Percentiles rank a stretch among this genome's conserved stretches.
Conservation (phyloP, 257 asterid genomes). For the Salvia rosmarinus region DNA sequence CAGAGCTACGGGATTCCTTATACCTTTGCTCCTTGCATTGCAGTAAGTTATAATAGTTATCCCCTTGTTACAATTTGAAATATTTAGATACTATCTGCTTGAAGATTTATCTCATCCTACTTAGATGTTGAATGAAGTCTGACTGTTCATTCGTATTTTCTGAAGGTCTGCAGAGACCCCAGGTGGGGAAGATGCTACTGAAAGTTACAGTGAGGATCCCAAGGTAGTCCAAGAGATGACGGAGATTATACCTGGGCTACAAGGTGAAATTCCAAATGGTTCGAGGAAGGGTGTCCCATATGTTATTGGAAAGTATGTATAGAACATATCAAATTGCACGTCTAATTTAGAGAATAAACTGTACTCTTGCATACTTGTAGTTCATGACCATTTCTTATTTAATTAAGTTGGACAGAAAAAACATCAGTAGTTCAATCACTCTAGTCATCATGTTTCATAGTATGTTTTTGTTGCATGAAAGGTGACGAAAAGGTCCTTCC, state of each 20-base stretch:
- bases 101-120: background rate
- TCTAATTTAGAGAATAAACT: slow-evolving; percentile 3
- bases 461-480: background rate
- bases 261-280: slow-evolving; percentile 80
- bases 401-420: background rate
- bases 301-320: slow-evolving; percentile 77
- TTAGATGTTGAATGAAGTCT: slow-evolving; percentile 15
- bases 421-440: slow-evolving; percentile 10
- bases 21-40: slow-evolving; percentile 91
- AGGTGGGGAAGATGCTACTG: slow-evolving; percentile 98
- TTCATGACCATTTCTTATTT: background rate
- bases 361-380: slow-evolving; percentile 18
- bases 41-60: slow-evolving; percentile 58
- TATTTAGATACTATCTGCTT: background rate
- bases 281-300: slow-evolving; percentile 75
- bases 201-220: slow-evolving; percentile 92
- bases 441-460: background rate
- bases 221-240: slow-evolving; percentile 82
- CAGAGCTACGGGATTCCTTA: slow-evolving; percentile 94
- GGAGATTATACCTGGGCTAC: slow-evolving; percentile 78
- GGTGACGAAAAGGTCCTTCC: background rate
- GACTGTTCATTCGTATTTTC: slow-evolving; percentile 12
- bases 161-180: slow-evolving; percentile 93
- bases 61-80: slow-evolving; percentile 10
- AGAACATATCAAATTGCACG: slow-evolving; percentile 30